phyloP scores from a whole-genome alignment of 2,329 filamentous ascomycete species.

The Fusarium sororula region DNA sequence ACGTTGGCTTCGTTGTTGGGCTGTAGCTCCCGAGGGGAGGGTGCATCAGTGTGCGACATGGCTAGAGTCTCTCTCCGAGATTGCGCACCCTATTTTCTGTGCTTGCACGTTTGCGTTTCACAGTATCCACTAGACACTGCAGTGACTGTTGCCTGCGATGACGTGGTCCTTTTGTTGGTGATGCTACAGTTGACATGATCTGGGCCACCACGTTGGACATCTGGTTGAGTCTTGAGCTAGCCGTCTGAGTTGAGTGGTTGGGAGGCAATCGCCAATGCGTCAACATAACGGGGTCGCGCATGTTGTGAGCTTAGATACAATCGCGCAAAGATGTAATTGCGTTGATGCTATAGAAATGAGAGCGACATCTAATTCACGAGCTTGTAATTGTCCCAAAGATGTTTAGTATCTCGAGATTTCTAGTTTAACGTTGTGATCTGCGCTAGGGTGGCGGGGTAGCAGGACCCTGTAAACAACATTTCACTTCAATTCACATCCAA shows the following conservation, averaged over 20 bases:
- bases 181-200: not conserved
- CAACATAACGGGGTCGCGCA: not conserved
- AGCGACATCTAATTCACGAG: no score
- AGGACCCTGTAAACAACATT: not conserved
- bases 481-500: not conserved
- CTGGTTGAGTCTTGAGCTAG: not conserved
- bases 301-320: not conserved
- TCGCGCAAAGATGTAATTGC: not conserved
- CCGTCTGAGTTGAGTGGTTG: not conserved
- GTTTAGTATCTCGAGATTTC: no score
- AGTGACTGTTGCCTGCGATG: not conserved
- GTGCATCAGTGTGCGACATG: not conserved
- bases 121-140: fast-evolving
- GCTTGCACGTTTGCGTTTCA: not conserved
- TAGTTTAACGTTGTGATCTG: not conserved
- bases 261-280: not conserved
- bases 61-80: not conserved
- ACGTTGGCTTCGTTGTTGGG: not conserved
- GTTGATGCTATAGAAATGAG: no score
- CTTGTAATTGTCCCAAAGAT: no score
- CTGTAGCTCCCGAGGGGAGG: not conserved
- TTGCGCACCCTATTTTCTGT: not conserved
- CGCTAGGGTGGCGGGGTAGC: not conserved
- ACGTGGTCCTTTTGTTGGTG: not conserved
- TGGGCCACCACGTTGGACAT: fast-evolving